Conservation (phyloP, 768 basidiomycete genomes). For the Sarcodon aspratus region DNA sequence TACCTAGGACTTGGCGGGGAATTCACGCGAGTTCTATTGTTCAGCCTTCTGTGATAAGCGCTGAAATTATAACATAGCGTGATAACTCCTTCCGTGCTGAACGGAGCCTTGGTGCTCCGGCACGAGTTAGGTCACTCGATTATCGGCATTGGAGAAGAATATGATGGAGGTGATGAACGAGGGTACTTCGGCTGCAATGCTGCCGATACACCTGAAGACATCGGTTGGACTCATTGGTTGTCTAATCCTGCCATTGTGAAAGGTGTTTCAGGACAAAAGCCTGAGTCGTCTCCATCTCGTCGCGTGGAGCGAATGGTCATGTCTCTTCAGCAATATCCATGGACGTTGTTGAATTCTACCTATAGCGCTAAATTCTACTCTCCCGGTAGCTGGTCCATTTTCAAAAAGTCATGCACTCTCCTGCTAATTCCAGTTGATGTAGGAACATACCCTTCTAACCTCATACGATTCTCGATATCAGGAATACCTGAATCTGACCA, state of each 20-base stretch:
- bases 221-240: slow-evolving; percentile 72
- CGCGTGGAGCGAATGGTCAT: slow-evolving; percentile 61
- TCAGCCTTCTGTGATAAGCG: neutral
- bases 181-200: slow-evolving; percentile 67
- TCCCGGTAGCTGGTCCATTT: slow-evolving; percentile 22
- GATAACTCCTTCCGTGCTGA: slow-evolving; percentile 62
- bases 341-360: slow-evolving; percentile 57
- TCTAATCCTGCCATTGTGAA: slow-evolving; percentile 11
- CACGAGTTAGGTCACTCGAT: slow-evolving; percentile 78
- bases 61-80: slow-evolving; percentile 29
- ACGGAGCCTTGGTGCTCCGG: slow-evolving; percentile 65
- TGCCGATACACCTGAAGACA: slow-evolving; percentile 25
- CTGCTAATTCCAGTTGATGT: neutral
- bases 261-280: slow-evolving; percentile 4
- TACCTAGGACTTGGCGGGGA: slow-evolving; percentile 58
- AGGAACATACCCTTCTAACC: slow-evolving; percentile 42
- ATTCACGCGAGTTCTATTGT: slow-evolving; percentile 46
- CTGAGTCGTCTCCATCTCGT: slow-evolving; percentile 10
- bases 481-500: slow-evolving; percentile 47
- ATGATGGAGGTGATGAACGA: slow-evolving; percentile 52
- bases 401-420: neutral
- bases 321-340: slow-evolving; percentile 67
- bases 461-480: slow-evolving; percentile 63
- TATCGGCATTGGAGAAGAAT: slow-evolving; percentile 73
- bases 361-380: slow-evolving; percentile 55